Conservation (phyloP, 2,329 filamentous ascomycete genomes). For the Phyllosticta citriasiana region DNA sequence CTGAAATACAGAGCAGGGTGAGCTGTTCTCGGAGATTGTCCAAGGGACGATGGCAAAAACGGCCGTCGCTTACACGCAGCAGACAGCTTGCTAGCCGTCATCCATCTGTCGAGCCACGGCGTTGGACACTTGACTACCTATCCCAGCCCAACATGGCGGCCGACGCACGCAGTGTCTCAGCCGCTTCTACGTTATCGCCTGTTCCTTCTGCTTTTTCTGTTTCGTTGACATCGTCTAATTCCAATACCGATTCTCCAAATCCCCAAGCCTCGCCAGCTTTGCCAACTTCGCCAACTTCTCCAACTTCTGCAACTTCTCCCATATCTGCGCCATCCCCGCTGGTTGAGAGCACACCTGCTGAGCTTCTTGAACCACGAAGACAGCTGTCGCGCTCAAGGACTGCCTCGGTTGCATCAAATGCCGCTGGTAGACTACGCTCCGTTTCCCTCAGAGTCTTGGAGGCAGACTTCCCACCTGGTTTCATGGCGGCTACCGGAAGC, state of each 20-base stretch:
- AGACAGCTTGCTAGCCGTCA: not conserved
- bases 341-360: not conserved
- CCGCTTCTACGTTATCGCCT: not conserved
- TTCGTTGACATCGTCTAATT: not conserved
- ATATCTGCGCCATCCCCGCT: not conserved
- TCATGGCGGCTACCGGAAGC: conserved; percentile 36
- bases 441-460: conserved; percentile 30
- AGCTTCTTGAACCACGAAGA: not conserved
- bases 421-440: conserved; percentile 20
- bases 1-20: not conserved
- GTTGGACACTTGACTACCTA: not conserved
- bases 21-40: not conserved
- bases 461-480: conserved; percentile 28
- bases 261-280: not conserved
- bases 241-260: not conserved
- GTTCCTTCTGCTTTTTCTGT: not conserved
- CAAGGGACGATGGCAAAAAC: not conserved
- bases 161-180: not conserved
- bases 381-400: conserved; percentile 14
- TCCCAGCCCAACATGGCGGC: not conserved
- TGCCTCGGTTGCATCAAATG: conserved; percentile 21
- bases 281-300: not conserved
- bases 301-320: not conserved
- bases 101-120: not conserved
- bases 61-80: not conserved